Conservation (phyloP, 139 green algal species). For the Chlamydomonas sphaeroides region DNA sequence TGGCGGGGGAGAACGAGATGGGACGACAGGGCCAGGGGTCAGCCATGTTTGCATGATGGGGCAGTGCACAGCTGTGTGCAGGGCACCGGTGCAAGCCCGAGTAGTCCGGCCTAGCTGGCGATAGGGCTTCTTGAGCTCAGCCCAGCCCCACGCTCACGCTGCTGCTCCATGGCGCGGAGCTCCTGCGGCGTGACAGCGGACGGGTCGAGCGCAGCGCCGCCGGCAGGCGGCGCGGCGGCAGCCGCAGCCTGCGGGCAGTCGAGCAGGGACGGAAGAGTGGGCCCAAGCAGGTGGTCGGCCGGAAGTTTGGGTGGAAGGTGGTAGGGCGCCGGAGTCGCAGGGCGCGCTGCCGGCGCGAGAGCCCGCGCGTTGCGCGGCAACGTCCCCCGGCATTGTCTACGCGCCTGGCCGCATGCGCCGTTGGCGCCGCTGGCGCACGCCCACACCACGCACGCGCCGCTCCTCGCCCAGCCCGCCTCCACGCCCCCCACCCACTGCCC, state of each 20-base stretch:
- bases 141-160: not conserved
- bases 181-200: constrained; percentile 22
- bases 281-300: too few species aligned
- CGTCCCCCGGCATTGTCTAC: too few species aligned
- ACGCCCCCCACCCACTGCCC: not conserved
- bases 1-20: not conserved
- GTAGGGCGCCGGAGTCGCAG: too few species aligned
- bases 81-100: not conserved
- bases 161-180: not conserved
- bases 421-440: too few species aligned
- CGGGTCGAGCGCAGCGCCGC: not conserved
- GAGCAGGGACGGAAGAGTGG: too few species aligned
- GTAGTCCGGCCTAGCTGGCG: not conserved
- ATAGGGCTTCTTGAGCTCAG: not conserved
- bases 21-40: not conserved
- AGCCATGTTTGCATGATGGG: not conserved
- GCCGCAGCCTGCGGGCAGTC: not conserved
- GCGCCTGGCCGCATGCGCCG: too few species aligned
- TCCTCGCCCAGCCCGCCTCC: not conserved
- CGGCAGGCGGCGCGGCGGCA: not conserved
- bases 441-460: too few species aligned
- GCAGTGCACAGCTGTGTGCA: too few species aligned
- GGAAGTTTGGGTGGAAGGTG: too few species aligned
- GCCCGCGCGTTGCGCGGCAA: too few species aligned
- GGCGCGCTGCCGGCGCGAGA: too few species aligned